Evolutionary conservation across 805 yeast genomes (phyloP).

Genomic region (Yarrowia divulgata): DNA sequence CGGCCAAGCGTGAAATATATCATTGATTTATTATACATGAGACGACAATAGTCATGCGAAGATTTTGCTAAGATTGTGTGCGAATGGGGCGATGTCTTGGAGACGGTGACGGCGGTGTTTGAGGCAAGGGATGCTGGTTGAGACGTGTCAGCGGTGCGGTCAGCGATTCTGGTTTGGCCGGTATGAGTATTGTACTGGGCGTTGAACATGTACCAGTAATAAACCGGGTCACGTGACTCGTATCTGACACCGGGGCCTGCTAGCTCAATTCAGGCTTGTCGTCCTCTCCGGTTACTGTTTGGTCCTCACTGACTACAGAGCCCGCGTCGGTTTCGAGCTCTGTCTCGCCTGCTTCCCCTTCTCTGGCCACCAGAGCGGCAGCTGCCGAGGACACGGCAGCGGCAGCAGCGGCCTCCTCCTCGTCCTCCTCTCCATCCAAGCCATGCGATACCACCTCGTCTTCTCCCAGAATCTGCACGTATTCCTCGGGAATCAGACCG

Average conservation of each 20-base stretch:
- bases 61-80: slow-evolving; percentile 22
- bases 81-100: background rate
- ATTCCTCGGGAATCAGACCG: slow-evolving; percentile 95
- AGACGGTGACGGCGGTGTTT: background rate
- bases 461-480: slow-evolving; percentile 61
- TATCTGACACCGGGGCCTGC: background rate
- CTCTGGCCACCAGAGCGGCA: background rate
- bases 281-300: slow-evolving; percentile 26
- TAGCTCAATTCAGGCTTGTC: slow-evolving; percentile 17
- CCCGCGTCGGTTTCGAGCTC: slow-evolving; percentile 27
- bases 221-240: background rate
- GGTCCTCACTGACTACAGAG: slow-evolving; percentile 19
- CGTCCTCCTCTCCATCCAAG: slow-evolving; percentile 29
- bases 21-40: slow-evolving; percentile 30
- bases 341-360: background rate
- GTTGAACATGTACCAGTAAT: no score
- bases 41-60: slow-evolving; percentile 27
- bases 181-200: no score
- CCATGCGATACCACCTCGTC: slow-evolving; percentile 40
- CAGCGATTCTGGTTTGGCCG: no score
- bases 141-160: no score
- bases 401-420: slow-evolving; percentile 20
- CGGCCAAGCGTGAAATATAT: background rate
- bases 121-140: no score
- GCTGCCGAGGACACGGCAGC: slow-evolving; percentile 4